These are phyloP conservation scores for Aspergillus versicolor DNA, from an alignment of 2,329 filamentous ascomycete genomes.

Conservation along the genomic window DNA sequence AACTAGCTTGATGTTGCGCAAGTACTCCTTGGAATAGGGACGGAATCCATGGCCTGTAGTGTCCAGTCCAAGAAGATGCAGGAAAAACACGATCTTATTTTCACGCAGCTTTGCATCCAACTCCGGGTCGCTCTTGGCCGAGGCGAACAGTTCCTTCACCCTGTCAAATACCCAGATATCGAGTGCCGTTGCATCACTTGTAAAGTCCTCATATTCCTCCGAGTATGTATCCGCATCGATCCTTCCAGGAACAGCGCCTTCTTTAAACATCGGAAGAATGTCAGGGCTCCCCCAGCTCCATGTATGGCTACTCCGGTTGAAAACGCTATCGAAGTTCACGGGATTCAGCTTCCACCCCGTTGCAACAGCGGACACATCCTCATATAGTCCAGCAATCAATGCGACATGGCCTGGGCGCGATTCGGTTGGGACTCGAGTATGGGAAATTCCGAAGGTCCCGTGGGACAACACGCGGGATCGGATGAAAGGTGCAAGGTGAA, in stretches of 20 bases:
- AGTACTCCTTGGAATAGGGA: constrained; percentile 92
- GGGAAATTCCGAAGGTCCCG: constrained; percentile 94
- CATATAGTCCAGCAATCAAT: constrained; percentile 92
- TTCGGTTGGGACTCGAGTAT: constrained; percentile 94
- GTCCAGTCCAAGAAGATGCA: constrained; percentile 89
- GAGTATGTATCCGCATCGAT: constrained; percentile 86
- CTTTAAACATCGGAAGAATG: constrained; percentile 94
- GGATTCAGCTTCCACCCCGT: constrained; percentile 99
- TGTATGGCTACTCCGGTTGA: constrained; percentile 93
- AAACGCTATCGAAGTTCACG: constrained; percentile 97
- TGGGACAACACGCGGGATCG: constrained; percentile 84
- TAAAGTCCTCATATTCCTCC: constrained; percentile 86
- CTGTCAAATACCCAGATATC: constrained; percentile 96
- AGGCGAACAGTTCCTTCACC: constrained; percentile 80
- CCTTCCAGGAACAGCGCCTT: constrained; percentile 82
- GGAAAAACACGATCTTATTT: constrained; percentile 90
- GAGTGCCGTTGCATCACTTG: constrained; percentile 72
- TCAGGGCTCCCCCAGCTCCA: constrained; percentile 99
- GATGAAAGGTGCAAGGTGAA: constrained; percentile 85
- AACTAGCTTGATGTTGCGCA: constrained; percentile 91
- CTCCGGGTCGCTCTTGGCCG: constrained; percentile 74
- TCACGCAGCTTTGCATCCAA: constrained; percentile 70
- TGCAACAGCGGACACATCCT: constrained; percentile 95
- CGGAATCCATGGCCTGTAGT: constrained; percentile 83
- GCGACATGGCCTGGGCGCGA: constrained; percentile 95